phyloP scores from a whole-genome alignment of 2,329 filamentous ascomycete genomes.

The Diaporthe citrichinensis region DNA sequence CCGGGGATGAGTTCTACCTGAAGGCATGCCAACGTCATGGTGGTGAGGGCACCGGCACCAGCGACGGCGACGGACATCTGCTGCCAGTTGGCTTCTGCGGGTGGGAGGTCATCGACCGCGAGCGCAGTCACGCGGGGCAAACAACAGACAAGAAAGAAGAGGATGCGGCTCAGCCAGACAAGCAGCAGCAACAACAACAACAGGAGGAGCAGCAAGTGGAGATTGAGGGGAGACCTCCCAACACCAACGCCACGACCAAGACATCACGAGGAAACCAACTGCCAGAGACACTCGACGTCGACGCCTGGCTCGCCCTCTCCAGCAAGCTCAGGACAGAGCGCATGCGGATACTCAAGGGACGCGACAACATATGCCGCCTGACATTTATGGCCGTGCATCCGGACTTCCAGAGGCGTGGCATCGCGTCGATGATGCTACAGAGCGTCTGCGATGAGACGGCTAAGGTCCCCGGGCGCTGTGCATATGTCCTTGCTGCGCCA shows the following conservation, averaged over 20 bases:
- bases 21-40: no score
- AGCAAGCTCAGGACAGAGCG: background rate
- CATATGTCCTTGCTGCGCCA: conserved; percentile 7
- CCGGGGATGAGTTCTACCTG: no score
- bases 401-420: background rate
- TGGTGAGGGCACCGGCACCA: background rate
- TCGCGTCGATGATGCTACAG: background rate
- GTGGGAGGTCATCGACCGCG: no score
- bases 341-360: background rate
- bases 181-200: background rate
- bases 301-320: no score
- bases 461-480: background rate
- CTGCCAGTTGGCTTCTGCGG: no score
- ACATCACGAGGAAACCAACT: no score
- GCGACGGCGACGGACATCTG: background rate
- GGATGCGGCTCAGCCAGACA: background rate
- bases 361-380: conserved; percentile 6
- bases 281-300: no score
- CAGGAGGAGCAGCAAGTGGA: background rate
- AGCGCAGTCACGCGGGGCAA: no score
- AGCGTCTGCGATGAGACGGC: background rate
- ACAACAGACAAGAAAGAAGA: no score
- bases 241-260: no score
- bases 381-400: background rate
- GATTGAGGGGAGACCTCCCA: no score